Evolutionary conservation across 257 asterid genomes (phyloP), one percentile per base, ranked within the genome.

Genomic region (Solanum rostratum): DNA sequence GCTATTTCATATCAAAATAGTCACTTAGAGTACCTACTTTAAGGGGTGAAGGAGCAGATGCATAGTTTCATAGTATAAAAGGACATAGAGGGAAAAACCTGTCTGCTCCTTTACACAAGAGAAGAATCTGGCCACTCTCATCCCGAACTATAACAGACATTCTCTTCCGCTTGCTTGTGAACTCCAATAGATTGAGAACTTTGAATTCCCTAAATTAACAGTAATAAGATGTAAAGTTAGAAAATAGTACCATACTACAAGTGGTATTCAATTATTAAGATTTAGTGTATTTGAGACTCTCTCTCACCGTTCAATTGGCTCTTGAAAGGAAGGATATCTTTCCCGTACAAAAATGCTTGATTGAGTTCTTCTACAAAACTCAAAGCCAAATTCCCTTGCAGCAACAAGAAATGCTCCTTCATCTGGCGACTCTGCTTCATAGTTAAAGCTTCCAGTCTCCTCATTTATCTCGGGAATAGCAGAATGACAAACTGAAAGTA

Each of bases 381-480:
- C 99, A 85, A 96, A 96, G 69, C 99, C 99, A 52, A 96, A 93
- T 91, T 94, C 98, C 89, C 97, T 92, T 50, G 98, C 98, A 46
- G 99, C 98, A 88, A 94, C 93, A 83, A 96, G 94, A 90, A 96
- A 96, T 33, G 99, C 88, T 43, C 92, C 93, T 92, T 96, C 99
- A 88, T 96, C 99, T 1, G 99, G 99, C 2, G 99, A 96, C 54
- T 96, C 99, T 24, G 97, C 97, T 90, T 96, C 99, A 89, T 96
- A 96, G 46, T 93, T 90, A 66, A 91, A 69, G 71, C 59, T 30
- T 55, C 99, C 97, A 7, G 98, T 92, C 81, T 91, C 98, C 87
- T 92, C 90, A 71, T 93, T 93, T 86, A 90, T 69, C 91, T 96
- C 99, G 10, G 99, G 99, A 88, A 96, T 93, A 74, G 99, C 99